A percentile compares a stretch with the other conserved stretches of the same genome.
These are phyloP conservation scores for Salix caprea DNA, from an alignment of 345 rosid species.

Conservation along the genomic window DNA sequence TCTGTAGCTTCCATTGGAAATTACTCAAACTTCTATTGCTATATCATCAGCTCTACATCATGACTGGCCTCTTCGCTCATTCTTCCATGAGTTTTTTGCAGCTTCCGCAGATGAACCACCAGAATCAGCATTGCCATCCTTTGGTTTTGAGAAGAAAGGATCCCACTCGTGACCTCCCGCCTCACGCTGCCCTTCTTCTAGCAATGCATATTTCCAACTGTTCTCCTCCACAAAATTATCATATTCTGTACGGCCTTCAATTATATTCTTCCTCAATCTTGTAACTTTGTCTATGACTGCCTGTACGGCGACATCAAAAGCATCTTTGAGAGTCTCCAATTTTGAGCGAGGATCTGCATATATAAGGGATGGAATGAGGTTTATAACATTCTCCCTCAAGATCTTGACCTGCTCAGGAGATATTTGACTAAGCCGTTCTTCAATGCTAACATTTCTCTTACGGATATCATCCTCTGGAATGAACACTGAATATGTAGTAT, in stretches of 20 bases:
- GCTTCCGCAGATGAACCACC: conserved; percentile 58
- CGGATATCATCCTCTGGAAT: conserved; percentile 77
- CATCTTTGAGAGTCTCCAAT: conserved; percentile 58
- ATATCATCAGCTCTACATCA: conserved; percentile 11
- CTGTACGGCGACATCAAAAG: conserved; percentile 79
- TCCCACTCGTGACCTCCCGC: conserved; percentile 88
- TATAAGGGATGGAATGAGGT: conserved; percentile 62
- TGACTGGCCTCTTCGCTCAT: conserved; percentile 62
- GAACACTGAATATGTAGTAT: conserved; percentile 75
- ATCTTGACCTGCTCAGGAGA: conserved; percentile 63
- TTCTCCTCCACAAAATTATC: conserved; percentile 84
- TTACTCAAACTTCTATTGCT: conserved; percentile 2
- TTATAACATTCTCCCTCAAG: conserved; percentile 72
- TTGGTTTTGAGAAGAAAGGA: conserved; percentile 89
- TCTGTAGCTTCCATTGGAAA: not conserved
- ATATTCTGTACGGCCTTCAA: conserved; percentile 64
- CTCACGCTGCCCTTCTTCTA: conserved; percentile 76
- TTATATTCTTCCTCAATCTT: conserved; percentile 69
- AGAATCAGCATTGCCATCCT: conserved; percentile 44
- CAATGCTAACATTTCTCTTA: conserved; percentile 66
- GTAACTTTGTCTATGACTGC: conserved; percentile 76
- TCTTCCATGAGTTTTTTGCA: conserved; percentile 83
- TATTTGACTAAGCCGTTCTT: conserved; percentile 62
- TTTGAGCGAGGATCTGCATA: conserved; percentile 78
- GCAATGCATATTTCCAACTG: conserved; percentile 80